Percentiles rank a stretch among this genome's conserved stretches.
Conservation (phyloP, 148 eudicot species). For the Rhododendron kiyosumense region DNA sequence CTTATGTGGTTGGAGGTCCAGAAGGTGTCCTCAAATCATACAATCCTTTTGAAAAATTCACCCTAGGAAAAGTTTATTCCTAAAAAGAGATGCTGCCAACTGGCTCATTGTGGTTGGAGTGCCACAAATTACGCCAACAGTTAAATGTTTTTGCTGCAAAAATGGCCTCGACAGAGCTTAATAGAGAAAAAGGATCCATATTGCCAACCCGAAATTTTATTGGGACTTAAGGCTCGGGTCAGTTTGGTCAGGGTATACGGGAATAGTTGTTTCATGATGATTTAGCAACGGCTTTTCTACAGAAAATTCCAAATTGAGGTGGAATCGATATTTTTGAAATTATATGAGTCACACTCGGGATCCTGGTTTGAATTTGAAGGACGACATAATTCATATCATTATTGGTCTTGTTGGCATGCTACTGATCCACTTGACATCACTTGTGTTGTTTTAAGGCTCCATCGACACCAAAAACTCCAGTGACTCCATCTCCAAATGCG, state of each 20-base stretch:
- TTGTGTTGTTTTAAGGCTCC: background rate
- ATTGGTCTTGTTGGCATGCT: background rate
- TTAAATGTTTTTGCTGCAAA: background rate
- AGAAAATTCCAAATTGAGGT: background rate
- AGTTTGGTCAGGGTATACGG: background rate
- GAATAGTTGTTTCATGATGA: background rate
- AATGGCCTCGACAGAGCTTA: background rate
- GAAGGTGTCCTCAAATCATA: background rate
- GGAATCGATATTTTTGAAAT: background rate
- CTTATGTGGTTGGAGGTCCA: background rate
- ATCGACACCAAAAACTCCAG: constrained; percentile 23
- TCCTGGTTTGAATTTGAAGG: background rate
- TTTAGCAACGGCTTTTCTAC: background rate
- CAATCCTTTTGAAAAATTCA: background rate
- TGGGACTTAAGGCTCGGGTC: background rate
- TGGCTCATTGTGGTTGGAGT: background rate
- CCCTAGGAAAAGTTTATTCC: background rate
- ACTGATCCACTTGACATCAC: background rate
- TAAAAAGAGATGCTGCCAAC: background rate
- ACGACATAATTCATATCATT: background rate
- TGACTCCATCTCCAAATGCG: constrained; percentile 34
- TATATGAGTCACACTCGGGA: background rate
- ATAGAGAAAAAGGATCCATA: background rate
- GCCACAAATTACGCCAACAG: background rate
- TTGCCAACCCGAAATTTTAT: no score